A percentile compares a stretch with the other conserved stretches of the same genome.
These are phyloP conservation scores for Pseudocercospora musae DNA, from an alignment of 2,329 filamentous ascomycete genomes.

Conservation along the genomic window DNA sequence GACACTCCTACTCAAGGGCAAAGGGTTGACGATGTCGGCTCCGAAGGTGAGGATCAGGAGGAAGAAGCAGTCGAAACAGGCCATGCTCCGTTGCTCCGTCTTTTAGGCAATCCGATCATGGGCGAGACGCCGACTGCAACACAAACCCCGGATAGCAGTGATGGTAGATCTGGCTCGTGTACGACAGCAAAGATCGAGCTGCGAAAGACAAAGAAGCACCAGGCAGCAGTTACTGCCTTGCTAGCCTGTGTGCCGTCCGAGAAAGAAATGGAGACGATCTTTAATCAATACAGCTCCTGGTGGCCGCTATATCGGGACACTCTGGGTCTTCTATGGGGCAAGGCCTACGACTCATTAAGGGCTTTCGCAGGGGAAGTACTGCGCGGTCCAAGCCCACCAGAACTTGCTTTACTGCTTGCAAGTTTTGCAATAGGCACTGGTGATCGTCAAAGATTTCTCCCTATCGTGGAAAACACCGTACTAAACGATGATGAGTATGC, in stretches of 20 bases:
- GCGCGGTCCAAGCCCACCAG: constrained; percentile 1
- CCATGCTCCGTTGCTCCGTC: background rate
- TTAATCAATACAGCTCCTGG: constrained; percentile 15
- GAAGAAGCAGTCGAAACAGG: constrained; percentile 1
- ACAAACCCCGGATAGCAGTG: background rate
- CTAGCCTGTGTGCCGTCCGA: constrained; percentile 2
- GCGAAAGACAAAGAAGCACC: background rate
- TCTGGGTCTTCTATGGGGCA: constrained; percentile 15
- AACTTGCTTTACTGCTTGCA: constrained; percentile 11
- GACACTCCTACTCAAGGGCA: background rate
- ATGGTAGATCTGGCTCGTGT: background rate
- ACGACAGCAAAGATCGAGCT: background rate
- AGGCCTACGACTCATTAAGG: background rate
- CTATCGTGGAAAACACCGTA: constrained; percentile 14
- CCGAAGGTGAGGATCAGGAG: background rate
- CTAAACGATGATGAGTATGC: constrained; percentile 14
- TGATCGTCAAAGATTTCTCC: constrained; percentile 13
- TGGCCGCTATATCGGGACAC: constrained; percentile 17
- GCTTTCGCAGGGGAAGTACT: constrained; percentile 8
- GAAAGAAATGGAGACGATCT: constrained; percentile 8
- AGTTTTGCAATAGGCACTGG: constrained; percentile 14
- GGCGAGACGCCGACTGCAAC: background rate
- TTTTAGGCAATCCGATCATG: background rate
- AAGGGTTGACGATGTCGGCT: background rate
- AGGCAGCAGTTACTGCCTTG: background rate